Conservation (phyloP, 306 rosid species). For the Dryas octopetala region DNA sequence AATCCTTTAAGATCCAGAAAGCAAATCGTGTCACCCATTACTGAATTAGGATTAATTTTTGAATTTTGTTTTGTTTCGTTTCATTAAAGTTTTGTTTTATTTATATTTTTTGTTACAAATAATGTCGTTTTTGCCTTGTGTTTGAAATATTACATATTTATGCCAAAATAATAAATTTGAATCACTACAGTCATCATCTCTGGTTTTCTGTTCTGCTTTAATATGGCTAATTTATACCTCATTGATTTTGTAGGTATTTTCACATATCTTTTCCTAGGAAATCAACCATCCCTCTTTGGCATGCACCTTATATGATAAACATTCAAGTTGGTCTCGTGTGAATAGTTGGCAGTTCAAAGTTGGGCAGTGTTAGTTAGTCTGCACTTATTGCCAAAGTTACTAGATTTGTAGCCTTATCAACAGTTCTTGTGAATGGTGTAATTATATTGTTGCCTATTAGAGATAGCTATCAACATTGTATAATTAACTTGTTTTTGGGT, state of each 20-base stretch:
- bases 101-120: not conserved
- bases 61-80: not conserved
- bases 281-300: not conserved
- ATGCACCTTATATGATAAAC: not conserved
- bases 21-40: not conserved
- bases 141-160: not conserved
- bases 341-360: conserved; percentile 9
- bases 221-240: not conserved
- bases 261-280: not conserved
- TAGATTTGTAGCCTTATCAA: conserved; percentile 8
- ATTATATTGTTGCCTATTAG: conserved; percentile 7
- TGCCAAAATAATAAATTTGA: not conserved
- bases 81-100: not conserved
- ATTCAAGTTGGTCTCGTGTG: conserved; percentile 16
- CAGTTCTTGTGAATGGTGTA: not conserved
- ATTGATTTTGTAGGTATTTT: conserved; percentile 19
- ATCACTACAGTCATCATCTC: not conserved
- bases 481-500: not conserved
- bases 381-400: conserved; percentile 31
- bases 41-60: not conserved
- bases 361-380: not conserved
- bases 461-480: not conserved
- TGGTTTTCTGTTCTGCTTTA: not conserved
- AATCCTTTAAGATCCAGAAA: not conserved
- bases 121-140: not conserved